These are phyloP conservation scores for Nemania sp. DNA, from an alignment of 2,329 filamentous ascomycete genomes.

Conservation along the genomic window DNA sequence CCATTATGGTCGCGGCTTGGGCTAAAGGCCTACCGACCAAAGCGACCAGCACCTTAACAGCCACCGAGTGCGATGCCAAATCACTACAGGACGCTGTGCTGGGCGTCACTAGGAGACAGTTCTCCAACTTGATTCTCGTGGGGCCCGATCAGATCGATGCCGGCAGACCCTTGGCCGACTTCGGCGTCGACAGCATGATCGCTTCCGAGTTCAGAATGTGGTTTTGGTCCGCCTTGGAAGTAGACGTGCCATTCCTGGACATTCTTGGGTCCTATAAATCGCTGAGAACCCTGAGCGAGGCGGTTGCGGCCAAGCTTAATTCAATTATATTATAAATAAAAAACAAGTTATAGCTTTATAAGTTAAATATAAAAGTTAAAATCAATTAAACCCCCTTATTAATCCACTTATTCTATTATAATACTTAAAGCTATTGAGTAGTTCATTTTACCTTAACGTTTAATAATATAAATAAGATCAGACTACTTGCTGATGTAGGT, in stretches of 20 bases:
- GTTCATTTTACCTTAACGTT: neutral
- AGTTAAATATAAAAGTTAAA: too few relatives aligned
- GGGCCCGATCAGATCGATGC: slow-evolving; percentile 17
- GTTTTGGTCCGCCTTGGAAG: slow-evolving; percentile 37
- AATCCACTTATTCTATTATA: too few relatives aligned
- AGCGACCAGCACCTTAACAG: too few relatives aligned
- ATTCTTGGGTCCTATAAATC: too few relatives aligned
- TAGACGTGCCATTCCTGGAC: slow-evolving; percentile 37
- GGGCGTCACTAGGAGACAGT: slow-evolving; percentile 6
- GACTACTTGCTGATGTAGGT: neutral
- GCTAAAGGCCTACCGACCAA: neutral
- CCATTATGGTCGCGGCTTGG: neutral
- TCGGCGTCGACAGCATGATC: slow-evolving; percentile 42
- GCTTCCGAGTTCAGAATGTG: slow-evolving; percentile 40
- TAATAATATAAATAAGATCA: neutral
- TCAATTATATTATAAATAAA: too few relatives aligned
- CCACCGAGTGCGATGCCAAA: too few relatives aligned
- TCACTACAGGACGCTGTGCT: too few relatives aligned
- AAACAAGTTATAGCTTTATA: too few relatives aligned
- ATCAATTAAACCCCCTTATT: too few relatives aligned
- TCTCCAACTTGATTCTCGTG: slow-evolving; percentile 22
- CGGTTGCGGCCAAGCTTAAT: too few relatives aligned
- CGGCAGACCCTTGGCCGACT: slow-evolving; percentile 21
- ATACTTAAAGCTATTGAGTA: too few relatives aligned
- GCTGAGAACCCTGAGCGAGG: too few relatives aligned